Conservation (phyloP, 164 flowering plant species). For the Umbellularia californica region DNA sequence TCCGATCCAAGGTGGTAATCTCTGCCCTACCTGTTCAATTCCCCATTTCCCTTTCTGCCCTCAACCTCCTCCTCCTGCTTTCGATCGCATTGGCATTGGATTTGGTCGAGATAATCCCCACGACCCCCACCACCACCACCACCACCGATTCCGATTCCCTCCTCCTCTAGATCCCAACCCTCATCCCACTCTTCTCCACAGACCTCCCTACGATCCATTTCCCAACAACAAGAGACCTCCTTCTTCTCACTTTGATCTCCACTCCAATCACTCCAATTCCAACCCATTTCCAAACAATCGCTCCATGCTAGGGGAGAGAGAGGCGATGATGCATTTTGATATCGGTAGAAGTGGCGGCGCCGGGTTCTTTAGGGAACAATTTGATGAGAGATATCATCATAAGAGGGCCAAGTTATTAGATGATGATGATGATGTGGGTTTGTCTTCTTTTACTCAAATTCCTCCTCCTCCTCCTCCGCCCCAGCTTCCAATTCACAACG, state of each 20-base stretch:
- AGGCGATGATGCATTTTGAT: background rate
- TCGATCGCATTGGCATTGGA: conserved; percentile 7
- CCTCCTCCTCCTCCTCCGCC: conserved; percentile 3
- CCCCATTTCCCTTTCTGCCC: conserved; percentile 81
- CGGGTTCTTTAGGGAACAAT: conserved; percentile 18
- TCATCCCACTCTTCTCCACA: conserved; percentile 11
- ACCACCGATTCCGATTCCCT: background rate
- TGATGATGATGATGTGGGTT: conserved; percentile 27
- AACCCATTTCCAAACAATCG: too few relatives aligned
- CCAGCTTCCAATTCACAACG: conserved; percentile 1
- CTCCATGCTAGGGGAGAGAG: too few relatives aligned
- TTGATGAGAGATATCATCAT: conserved; percentile 27
- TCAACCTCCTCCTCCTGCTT: conserved; percentile 25
- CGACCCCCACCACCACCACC: conserved; percentile 1
- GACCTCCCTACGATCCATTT: conserved; percentile 29
- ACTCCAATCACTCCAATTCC: background rate
- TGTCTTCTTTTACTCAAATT: background rate
- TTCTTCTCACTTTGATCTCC: conserved; percentile 1
- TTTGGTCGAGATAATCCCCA: conserved; percentile 4
- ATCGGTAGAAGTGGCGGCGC: conserved; percentile 10
- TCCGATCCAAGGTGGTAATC: conserved; percentile 32
- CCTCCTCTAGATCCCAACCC: background rate
- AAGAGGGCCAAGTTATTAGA: conserved; percentile 61
- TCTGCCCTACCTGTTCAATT: conserved; percentile 56
- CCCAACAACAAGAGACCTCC: background rate